Conservation (phyloP, 306 rosid genomes). For the Arachis hypogaea region DNA sequence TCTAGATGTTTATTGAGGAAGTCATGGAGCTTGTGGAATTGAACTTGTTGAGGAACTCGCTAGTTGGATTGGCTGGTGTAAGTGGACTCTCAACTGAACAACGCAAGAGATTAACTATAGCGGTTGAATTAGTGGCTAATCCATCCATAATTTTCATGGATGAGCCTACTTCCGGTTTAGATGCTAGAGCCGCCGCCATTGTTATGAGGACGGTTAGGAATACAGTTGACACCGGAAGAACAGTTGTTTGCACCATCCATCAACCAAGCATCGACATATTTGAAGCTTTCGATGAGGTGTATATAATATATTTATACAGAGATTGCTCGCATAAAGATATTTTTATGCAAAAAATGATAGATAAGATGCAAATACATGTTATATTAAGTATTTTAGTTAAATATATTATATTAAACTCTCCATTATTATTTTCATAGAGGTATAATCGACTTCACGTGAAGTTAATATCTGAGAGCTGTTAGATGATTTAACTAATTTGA, state of each 20-base stretch:
- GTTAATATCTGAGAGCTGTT: too few relatives aligned
- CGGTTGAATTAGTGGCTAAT: constrained; percentile 83
- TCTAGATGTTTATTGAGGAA: constrained; percentile 69
- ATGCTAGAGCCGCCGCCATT: constrained; percentile 87
- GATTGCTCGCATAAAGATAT: too few relatives aligned
- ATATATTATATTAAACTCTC: too few relatives aligned
- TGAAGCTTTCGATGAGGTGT: constrained; percentile 87
- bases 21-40: constrained; percentile 91
- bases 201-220: constrained; percentile 91
- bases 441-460: too few relatives aligned
- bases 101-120: constrained; percentile 80
- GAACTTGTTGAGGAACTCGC: constrained; percentile 60
- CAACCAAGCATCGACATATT: constrained; percentile 91
- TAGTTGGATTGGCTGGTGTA: constrained; percentile 81
- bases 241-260: constrained; percentile 88
- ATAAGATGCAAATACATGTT: too few relatives aligned
- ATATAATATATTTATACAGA: background rate
- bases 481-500: too few relatives aligned
- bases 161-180: constrained; percentile 90
- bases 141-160: constrained; percentile 90
- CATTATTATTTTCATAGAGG: too few relatives aligned
- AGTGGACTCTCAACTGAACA: constrained; percentile 85
- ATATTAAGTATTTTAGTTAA: too few relatives aligned
- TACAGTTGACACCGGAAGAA: constrained; percentile 82
- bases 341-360: too few relatives aligned